Conservation (phyloP, 2,329 filamentous ascomycete species). For the Monosporascus sp. region DNA sequence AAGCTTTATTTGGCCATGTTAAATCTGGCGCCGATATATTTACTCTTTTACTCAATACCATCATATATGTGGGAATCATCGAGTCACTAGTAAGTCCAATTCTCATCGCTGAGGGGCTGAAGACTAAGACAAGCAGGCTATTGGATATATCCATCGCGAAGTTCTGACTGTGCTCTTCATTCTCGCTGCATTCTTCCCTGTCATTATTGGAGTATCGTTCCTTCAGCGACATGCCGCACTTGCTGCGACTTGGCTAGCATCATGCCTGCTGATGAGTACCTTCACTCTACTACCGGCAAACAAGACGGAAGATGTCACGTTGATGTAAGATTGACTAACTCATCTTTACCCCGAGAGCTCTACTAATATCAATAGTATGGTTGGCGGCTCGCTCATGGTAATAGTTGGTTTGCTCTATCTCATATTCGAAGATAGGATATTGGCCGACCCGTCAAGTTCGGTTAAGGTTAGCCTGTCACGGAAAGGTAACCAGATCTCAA, state of each 20-base stretch:
- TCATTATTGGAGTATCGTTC: constrained; percentile 68
- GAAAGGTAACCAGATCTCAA: constrained; percentile 42
- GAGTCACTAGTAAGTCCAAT: constrained; percentile 62
- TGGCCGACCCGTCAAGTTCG: constrained; percentile 38
- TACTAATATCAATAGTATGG: constrained; percentile 46
- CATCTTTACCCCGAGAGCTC: not conserved
- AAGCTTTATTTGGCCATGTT: constrained; percentile 64
- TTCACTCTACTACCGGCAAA: constrained; percentile 83
- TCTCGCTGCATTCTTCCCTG: constrained; percentile 72
- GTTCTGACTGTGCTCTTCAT: constrained; percentile 79
- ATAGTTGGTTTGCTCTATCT: constrained; percentile 72
- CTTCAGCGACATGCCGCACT: constrained; percentile 60
- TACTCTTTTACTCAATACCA: constrained; percentile 57
- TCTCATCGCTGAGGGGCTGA: not conserved
- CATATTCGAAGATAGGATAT: constrained; percentile 63
- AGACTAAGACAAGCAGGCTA: constrained; percentile 53
- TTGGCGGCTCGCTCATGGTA: constrained; percentile 76
- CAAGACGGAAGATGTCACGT: constrained; percentile 69
- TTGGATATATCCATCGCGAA: constrained; percentile 88
- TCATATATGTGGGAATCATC: constrained; percentile 69
- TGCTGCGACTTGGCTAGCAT: constrained; percentile 65
- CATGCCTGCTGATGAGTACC: constrained; percentile 77
- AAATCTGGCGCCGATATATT: constrained; percentile 52
- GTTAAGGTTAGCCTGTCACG: constrained; percentile 16
- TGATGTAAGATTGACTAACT: constrained; percentile 19